These are phyloP conservation scores for Geotrichum carabidarum DNA, from an alignment of 1,139 yeast genomes.

Conservation along the genomic window DNA sequence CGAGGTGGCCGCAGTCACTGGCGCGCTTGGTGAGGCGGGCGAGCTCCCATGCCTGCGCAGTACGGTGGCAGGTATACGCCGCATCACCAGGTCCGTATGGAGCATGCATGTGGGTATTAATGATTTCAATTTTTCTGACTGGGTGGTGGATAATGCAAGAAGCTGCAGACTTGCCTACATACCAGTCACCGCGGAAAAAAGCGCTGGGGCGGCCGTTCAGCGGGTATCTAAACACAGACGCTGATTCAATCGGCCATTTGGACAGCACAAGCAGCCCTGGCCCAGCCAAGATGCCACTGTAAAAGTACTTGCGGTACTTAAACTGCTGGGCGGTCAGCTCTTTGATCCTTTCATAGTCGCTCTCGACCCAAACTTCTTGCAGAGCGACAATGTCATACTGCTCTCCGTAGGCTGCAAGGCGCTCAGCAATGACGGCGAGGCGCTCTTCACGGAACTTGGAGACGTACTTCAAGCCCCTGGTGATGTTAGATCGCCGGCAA, in stretches of 20 bases:
- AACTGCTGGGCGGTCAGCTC: slow-evolving; percentile 44
- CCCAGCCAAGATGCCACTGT: slow-evolving; percentile 82
- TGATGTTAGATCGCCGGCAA: slow-evolving; percentile 38
- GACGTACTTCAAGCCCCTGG: slow-evolving; percentile 87
- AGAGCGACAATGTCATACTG: slow-evolving; percentile 79
- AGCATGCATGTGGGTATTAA: slow-evolving; percentile 96
- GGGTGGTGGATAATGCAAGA: slow-evolving; percentile 60
- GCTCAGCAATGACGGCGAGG: slow-evolving; percentile 66
- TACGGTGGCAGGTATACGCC: slow-evolving; percentile 81
- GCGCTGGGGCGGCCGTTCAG: slow-evolving; percentile 94
- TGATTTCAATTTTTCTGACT: slow-evolving; percentile 61
- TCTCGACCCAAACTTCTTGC: slow-evolving; percentile 89
- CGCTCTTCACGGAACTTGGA: slow-evolving; percentile 64
- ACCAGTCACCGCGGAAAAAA: slow-evolving; percentile 93
- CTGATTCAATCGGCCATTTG: slow-evolving; percentile 72
- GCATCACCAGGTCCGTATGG: slow-evolving; percentile 91
- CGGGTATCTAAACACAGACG: slow-evolving; percentile 79
- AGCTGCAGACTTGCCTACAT: slow-evolving; percentile 86
- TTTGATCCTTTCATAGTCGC: slow-evolving; percentile 69
- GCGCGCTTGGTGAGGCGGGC: slow-evolving; percentile 60
- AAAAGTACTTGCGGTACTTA: slow-evolving; percentile 66
- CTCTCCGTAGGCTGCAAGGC: slow-evolving; percentile 46
- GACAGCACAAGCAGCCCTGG: slow-evolving; percentile 89
- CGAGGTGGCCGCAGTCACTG: slow-evolving; percentile 71
- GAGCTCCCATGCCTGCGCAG: slow-evolving; percentile 96